phyloP scores from a whole-genome alignment of 129 eudicot species.

The Calendula officinalis region DNA sequence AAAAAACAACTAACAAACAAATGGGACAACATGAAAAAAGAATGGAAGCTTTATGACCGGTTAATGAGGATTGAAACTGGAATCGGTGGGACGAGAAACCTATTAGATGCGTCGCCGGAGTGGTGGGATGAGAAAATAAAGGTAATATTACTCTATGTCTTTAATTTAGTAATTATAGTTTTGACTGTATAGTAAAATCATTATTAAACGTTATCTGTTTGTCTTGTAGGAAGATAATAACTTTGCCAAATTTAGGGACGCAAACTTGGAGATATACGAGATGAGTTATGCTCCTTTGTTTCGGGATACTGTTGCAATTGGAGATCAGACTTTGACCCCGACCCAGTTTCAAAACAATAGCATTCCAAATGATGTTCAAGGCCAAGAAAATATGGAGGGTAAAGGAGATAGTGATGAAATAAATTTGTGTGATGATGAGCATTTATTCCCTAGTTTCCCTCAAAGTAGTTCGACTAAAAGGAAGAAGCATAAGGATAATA shows the following conservation, averaged over 20 bases:
- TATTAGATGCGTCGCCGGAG: background rate
- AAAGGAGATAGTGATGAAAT: slow-evolving; percentile 11
- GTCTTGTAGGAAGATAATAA: no score
- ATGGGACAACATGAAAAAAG: no score
- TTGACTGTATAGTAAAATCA: no score
- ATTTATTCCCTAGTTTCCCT: background rate
- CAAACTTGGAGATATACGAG: background rate
- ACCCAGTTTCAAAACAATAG: background rate
- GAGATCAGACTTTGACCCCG: background rate
- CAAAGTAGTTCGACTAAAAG: background rate
- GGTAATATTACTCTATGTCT: no score
- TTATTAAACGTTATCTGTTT: no score
- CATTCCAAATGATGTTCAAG: background rate
- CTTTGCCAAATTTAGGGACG: no score
- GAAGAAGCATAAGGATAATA: background rate
- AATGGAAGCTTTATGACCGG: no score
- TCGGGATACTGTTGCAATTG: background rate
- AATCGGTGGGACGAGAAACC: background rate
- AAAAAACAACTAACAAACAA: no score
- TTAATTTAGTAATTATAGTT: no score
- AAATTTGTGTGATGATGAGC: slow-evolving; percentile 6
- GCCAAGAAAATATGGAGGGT: background rate
- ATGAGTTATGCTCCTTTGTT: background rate
- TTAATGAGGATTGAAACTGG: background rate
- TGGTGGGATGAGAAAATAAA: background rate